Conservation (phyloP, 2,329 filamentous ascomycete species). For the Didymella arachidicola region DNA sequence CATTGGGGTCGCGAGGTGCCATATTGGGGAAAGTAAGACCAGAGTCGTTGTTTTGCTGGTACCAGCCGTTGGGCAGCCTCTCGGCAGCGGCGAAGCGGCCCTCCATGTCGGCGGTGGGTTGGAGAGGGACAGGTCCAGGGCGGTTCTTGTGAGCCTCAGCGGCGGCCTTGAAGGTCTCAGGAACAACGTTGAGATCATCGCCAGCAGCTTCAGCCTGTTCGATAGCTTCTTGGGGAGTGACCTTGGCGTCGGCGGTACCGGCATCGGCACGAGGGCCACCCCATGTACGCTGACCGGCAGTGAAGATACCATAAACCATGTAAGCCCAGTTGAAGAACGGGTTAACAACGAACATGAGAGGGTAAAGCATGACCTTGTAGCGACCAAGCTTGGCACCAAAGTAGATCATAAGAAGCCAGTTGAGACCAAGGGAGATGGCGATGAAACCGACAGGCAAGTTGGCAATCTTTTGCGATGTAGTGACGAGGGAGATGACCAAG, state of each 20-base stretch:
- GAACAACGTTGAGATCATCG: slow-evolving; percentile 88
- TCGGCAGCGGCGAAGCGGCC: slow-evolving; percentile 80
- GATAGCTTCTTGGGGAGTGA: slow-evolving; percentile 82
- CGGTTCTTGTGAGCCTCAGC: slow-evolving; percentile 57
- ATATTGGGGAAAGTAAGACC: slow-evolving; percentile 63
- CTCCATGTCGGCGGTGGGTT: slow-evolving; percentile 77
- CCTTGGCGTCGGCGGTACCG: slow-evolving; percentile 76
- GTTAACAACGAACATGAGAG: slow-evolving; percentile 92
- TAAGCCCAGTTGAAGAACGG: slow-evolving; percentile 99
- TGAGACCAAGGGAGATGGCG: slow-evolving; percentile 87
- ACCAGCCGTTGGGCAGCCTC: slow-evolving; percentile 72
- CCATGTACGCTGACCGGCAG: slow-evolving; percentile 93
- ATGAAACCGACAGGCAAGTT: slow-evolving; percentile 94
- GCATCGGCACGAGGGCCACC: slow-evolving; percentile 92
- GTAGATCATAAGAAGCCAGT: slow-evolving; percentile 96
- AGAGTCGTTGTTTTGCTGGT: slow-evolving; percentile 74
- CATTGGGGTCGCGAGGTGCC: slow-evolving; percentile 55
- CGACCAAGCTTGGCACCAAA: slow-evolving; percentile 86
- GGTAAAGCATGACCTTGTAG: slow-evolving; percentile 95
- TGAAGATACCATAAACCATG: slow-evolving; percentile 97
- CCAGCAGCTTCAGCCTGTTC: slow-evolving; percentile 79
- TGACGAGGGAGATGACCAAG: slow-evolving; percentile 85
- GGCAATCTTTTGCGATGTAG: slow-evolving; percentile 78
- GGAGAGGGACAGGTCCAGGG: slow-evolving; percentile 66
- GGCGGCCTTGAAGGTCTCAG: slow-evolving; percentile 76